phyloP scores from a whole-genome alignment of 192 early-diverging fungal genomes.

The Backusella liffmaniae region DNA sequence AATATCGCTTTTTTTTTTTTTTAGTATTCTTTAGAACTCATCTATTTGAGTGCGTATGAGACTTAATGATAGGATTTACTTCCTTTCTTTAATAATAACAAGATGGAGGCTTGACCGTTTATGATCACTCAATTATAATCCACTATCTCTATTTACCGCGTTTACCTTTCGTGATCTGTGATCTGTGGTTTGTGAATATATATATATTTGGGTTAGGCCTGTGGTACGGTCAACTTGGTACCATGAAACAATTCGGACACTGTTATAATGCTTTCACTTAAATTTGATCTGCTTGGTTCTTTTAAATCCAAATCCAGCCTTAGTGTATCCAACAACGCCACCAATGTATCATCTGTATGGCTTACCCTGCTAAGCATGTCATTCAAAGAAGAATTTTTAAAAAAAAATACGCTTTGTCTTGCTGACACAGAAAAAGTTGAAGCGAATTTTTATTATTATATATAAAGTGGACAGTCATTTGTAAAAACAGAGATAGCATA shows the following conservation, averaged over 20 bases:
- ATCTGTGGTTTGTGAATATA: neutral
- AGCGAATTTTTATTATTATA: neutral
- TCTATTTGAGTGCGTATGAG: neutral
- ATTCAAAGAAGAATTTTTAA: neutral
- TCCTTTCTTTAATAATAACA: neutral
- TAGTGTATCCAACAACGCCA: neutral
- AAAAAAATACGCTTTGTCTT: neutral
- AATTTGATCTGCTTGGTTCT: neutral
- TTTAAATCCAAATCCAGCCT: neutral
- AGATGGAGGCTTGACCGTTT: neutral
- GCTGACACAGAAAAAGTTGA: neutral
- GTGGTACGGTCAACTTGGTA: neutral
- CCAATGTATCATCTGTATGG: neutral
- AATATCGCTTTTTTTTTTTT: too few species aligned
- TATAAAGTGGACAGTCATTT: neutral
- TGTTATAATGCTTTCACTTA: neutral
- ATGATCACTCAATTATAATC: neutral
- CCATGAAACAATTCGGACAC: neutral
- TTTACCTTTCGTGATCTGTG: neutral
- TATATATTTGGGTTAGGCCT: neutral
- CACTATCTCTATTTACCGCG: neutral
- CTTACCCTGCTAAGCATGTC: neutral
- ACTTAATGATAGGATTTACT: neutral
- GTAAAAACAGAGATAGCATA: neutral
- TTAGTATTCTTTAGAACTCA: neutral